Evolutionary conservation across 805 yeast species (phyloP).

Genomic region (Cyberlindnera lachancei): DNA sequence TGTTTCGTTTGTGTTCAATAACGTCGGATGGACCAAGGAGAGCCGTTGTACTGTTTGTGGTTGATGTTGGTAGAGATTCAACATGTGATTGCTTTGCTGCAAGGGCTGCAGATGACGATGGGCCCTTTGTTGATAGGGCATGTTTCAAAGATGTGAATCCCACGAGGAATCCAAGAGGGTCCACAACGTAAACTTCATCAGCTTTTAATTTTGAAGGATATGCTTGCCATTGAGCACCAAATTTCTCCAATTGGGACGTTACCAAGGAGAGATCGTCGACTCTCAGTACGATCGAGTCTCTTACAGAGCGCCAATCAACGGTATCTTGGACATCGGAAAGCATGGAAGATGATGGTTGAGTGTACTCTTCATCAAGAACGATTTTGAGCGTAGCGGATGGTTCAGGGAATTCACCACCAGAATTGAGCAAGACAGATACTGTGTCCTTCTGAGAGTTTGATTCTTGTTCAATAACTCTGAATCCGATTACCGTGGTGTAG

Average conservation of each 20-base stretch:
- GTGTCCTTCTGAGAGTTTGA: too few relatives aligned
- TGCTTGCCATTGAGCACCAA: constrained; percentile 38
- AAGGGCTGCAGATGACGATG: constrained; percentile 11
- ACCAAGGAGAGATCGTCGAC: constrained; percentile 22
- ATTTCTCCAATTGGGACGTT: constrained; percentile 22
- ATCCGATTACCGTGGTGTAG: constrained; percentile 42
- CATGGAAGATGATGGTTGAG: constrained; percentile 22
- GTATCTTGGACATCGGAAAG: constrained; percentile 22
- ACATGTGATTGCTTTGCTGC: constrained; percentile 4
- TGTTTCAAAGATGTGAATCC: constrained; percentile 68
- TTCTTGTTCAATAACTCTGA: constrained; percentile 24
- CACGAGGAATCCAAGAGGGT: constrained; percentile 76
- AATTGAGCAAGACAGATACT: constrained; percentile 24
- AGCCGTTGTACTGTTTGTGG: constrained; percentile 1
- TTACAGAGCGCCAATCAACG: constrained; percentile 45
- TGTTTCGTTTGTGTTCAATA: constrained; percentile 29
- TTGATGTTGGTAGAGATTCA: not conserved
- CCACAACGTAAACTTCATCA: constrained; percentile 65
- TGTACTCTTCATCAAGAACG: constrained; percentile 13
- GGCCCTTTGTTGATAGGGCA: constrained; percentile 46
- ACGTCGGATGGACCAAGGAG: not conserved
- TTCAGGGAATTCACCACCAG: constrained; percentile 24
- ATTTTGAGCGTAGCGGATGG: constrained; percentile 24
- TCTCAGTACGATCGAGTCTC: constrained; percentile 31
- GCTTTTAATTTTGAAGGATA: constrained; percentile 72